A percentile compares a stretch with the other conserved stretches of the same genome.
Evolutionary conservation across 2,329 filamentous ascomycete species (phyloP).

Genomic region (Teratosphaeria destructans): DNA sequence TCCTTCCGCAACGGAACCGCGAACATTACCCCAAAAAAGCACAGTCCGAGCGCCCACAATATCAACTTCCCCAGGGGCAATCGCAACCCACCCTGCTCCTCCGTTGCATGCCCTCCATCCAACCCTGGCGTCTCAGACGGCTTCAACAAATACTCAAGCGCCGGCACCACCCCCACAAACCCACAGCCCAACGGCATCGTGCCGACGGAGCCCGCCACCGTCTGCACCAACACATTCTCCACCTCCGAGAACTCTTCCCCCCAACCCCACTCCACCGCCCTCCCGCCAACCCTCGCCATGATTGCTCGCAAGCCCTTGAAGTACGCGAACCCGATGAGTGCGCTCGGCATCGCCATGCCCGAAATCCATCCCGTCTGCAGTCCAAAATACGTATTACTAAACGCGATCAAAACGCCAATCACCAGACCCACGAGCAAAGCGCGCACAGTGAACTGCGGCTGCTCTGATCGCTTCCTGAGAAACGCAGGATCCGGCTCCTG

Average conservation of each 20-base stretch:
- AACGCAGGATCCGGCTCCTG: conserved; percentile 20
- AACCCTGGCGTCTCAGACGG: conserved; percentile 49
- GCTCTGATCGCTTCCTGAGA: conserved; percentile 17
- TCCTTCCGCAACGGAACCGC: conserved; percentile 83
- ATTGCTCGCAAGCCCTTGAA: conserved; percentile 70
- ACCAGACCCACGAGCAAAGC: conserved; percentile 68
- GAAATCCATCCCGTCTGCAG: conserved; percentile 77
- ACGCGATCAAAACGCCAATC: conserved; percentile 85
- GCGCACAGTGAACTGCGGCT: conserved; percentile 65
- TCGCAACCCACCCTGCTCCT: conserved; percentile 18
- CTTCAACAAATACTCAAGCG: conserved; percentile 74
- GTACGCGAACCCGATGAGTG: conserved; percentile 85
- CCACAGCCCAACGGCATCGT: conserved; percentile 95
- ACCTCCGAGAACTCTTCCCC: conserved; percentile 71
- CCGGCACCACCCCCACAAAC: conserved; percentile 89
- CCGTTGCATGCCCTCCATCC: background rate
- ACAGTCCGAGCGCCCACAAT: conserved; percentile 83
- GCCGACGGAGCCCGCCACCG: conserved; percentile 86
- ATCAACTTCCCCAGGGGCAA: conserved; percentile 61
- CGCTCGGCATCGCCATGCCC: conserved; percentile 95
- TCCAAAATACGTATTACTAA: conserved; percentile 98
- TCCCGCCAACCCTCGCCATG: conserved; percentile 44
- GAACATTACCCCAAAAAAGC: conserved; percentile 94
- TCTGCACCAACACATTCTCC: conserved; percentile 94
- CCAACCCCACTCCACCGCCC: conserved; percentile 13